Evolutionary conservation across 2,329 filamentous ascomycete genomes (phyloP), one percentile per base, ranked within the genome.

Genomic region (Aspergillus eucalypticola): DNA sequence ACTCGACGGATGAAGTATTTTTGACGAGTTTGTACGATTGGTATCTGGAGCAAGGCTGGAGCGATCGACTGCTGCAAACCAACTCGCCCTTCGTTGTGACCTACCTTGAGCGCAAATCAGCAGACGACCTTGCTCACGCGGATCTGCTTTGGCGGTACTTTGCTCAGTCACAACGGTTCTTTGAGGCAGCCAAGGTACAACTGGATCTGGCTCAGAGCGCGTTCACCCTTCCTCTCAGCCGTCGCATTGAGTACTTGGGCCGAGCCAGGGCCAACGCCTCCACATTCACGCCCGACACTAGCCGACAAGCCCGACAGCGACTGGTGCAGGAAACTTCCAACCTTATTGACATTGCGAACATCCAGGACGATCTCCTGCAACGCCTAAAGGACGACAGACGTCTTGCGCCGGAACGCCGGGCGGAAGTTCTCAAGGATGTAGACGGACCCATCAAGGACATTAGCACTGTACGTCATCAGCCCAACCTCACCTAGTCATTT

Each of bases 21-120:
- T 90, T 98, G 74, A 96, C 91, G 62, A 92, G 91, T 69, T 83
- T 99, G n/a, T 99, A 97, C 73, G 93, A 97, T 70, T 99, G 95
- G 94, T 99, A 99, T 76, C 88, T 98, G 66, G 79, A 84, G 56
- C 88, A 93, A 73, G 89, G 90, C 17, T 93, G 91, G 87, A 90
- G 87, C 8, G 92, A 97, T 64, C 89, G 92, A 13, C 84, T 99
- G 27, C 85, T 99, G 35, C 87, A 89, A 38, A 92, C 95, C 54
- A 86, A 93, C 59, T 96, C 93, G 5, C 86, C 89, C 0, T 93
- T 92, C 69, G 92, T 98, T 25, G 85, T 96, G 44, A 90, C 88
- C 2, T 99, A 96, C 73, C 85, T 99, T 2, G 83, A 91, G 70
- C 88, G 90, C 56, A 88, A 92, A 60, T 90, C 92, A 1, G 80